Conservation (phyloP, 164 flowering plant species). For the Pachysandra terminalis region DNA sequence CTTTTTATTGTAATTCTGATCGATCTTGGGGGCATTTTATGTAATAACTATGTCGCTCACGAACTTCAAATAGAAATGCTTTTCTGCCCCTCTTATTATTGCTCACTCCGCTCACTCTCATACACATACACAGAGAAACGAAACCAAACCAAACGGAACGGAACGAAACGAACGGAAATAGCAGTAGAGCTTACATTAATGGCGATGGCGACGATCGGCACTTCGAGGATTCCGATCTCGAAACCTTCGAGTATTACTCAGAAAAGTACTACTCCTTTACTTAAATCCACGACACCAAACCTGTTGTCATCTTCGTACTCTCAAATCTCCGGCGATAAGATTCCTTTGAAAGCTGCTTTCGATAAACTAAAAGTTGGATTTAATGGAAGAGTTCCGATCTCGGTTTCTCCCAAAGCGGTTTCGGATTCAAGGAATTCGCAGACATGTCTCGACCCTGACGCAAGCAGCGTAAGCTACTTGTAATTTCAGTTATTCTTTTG, state of each 20-base stretch:
- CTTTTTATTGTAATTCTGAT: background rate
- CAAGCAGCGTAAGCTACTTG: slow-evolving; percentile 56
- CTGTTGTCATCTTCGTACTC: slow-evolving; percentile 44
- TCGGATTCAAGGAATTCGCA: slow-evolving; percentile 74
- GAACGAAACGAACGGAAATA: background rate
- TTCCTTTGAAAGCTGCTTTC: slow-evolving; percentile 4
- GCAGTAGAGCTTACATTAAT: background rate
- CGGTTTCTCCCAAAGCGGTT: slow-evolving; percentile 78
- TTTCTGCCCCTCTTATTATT: background rate
- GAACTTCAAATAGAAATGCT: background rate
- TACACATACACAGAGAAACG: background rate
- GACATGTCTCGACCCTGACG: slow-evolving; percentile 93
- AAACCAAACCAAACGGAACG: too few relatives aligned
- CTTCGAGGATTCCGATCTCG: slow-evolving; percentile 24
- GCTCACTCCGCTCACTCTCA: background rate
- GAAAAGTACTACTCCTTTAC: slow-evolving; percentile 3
- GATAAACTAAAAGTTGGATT: background rate
- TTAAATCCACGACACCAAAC: slow-evolving; percentile 8
- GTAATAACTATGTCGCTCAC: background rate
- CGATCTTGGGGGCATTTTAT: background rate
- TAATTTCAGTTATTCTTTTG: background rate
- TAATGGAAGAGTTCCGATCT: slow-evolving; percentile 22
- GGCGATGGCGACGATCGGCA: slow-evolving; percentile 45
- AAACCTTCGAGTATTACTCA: slow-evolving; percentile 6
- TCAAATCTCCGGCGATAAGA: slow-evolving; percentile 35